These are phyloP conservation scores for Haplographium delicatum DNA, from an alignment of 495 filamentous ascomycete species.

Conservation along the genomic window DNA sequence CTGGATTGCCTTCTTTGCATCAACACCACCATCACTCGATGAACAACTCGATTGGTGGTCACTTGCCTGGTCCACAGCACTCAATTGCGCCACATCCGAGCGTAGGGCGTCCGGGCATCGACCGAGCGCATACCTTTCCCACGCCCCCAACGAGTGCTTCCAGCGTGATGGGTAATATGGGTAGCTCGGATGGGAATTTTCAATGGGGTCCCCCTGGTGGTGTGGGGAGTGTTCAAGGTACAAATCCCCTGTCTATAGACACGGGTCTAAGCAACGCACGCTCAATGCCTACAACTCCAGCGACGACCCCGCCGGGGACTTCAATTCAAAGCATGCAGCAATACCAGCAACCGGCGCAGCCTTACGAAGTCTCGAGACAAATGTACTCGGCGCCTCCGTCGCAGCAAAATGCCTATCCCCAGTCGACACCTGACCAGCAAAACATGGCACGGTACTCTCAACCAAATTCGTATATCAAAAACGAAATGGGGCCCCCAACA, in stretches of 20 bases:
- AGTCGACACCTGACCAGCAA: constrained; percentile 55
- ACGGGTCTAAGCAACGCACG: constrained; percentile 73
- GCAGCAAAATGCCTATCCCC: constrained; percentile 65
- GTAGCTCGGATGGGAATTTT: constrained; percentile 59
- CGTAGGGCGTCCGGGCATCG: constrained; percentile 65
- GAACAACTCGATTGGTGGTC: constrained; percentile 56
- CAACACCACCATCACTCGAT: constrained; percentile 76
- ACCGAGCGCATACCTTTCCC: constrained; percentile 84
- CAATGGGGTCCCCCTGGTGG: constrained; percentile 60
- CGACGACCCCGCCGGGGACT: constrained; percentile 84
- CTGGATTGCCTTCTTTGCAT: constrained; percentile 66
- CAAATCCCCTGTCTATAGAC: constrained; percentile 80
- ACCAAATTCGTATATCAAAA: constrained; percentile 71
- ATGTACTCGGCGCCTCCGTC: constrained; percentile 74
- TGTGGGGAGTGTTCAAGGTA: constrained; percentile 59
- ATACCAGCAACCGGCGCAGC: constrained; percentile 62
- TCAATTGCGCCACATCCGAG: constrained; percentile 68
- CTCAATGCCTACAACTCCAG: constrained; percentile 89
- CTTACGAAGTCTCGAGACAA: constrained; percentile 71
- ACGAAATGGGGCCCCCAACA: constrained; percentile 86
- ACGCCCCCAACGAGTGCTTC: constrained; percentile 92
- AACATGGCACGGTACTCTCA: constrained; percentile 68
- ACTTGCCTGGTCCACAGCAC: constrained; percentile 60
- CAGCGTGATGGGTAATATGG: constrained; percentile 74
- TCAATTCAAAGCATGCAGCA: constrained; percentile 70